Base-by-base conservation (phyloP, 306 rosid species). In the Lagenaria siceraria region DNA sequence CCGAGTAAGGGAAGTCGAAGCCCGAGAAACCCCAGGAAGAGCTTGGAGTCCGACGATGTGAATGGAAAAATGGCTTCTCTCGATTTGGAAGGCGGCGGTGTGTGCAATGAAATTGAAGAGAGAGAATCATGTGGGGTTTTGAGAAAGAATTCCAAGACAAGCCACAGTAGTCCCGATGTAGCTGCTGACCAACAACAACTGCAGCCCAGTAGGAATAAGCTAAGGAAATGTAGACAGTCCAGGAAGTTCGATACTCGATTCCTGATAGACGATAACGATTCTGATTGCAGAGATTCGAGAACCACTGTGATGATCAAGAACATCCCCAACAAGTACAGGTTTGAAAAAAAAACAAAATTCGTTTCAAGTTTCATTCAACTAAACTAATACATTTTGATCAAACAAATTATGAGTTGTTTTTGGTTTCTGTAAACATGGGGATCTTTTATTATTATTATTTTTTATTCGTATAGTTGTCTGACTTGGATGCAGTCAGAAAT, bases 271-370 rank as follows among this genome's bases (percentile, higher is more conserved):
- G 72, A 59, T 12, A 61, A 76, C 22, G 72, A 76, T 21, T 76
- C 79, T 24, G 79, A 76, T 42, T 59, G 79, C 55, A 78, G 82
- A 69, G 98, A 95, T 78, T 66, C 87, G 15, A 85, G 98, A 80
- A 95, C 97, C 14, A 95, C 98, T 25, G 89, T 92, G 42, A 95
- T 95, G 98, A 92, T 95, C 63, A 95, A 92, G 80, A 95, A 95
- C 93, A 95, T 95, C 71, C 98, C 98, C 53, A 95, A 95, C 66
- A 95, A 95, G 76, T 95, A 95, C 93, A 95, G 97, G 98, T 90
- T 10, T 29, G 85, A 25, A 29, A 71, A 46, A 71, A 36, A 17
- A 65, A 36, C 48, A 19, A 9, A 64, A 18, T 36, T 61, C 11
- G 40, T 24, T 58, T 58, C 59, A 54, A 54, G 24, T n/a, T 17